Base-by-base conservation (phyloP, 352 stramenopile species). In the Globisporangium uncinulatum region DNA sequence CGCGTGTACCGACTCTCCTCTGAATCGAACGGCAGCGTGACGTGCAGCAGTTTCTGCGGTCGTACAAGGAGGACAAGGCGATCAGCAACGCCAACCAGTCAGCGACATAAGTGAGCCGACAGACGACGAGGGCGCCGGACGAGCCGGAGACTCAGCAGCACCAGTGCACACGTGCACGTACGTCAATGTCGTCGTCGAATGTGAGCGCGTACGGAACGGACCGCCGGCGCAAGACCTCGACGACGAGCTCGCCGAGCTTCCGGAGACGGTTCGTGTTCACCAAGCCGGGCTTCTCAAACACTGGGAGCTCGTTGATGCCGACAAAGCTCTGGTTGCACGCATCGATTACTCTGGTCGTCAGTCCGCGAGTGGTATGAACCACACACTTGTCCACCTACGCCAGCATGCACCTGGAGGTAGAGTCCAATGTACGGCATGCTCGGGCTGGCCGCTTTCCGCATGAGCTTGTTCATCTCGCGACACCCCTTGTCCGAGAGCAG, bases 371-470 rank as follows among this genome's bases (percentile, higher is more conserved):
- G 4, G 24, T 29, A 4, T 29, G 24, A 29, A 29, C 24, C 24
- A 4, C 24, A 29, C 24, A 29, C 24, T 29, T 29, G 24, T 29
- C 24, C 24, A 29, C 24, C 17, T 11, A 39, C 46, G 1, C 15
- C 44, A 19, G 4, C 13, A 3, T 24, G 3, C 57, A 91, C 84
- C 79, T 95, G 86, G 31, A 95, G 67, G 49, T 92, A 95, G 2
- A 95, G 63, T 19, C 86, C 86, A 21, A 94, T 85, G 62, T 94
- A 95, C 41, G 86, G 86, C 83, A 95, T 94, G 51, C 76, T 86
- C 44, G 83, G 86, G 17, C 81, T 91, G 7, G 67, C 52, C 7
- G 77, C 70, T 44, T 76, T 83, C 51, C 81, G 76, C 83, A 95
- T 95, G n/a, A 88, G 55, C 17, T 76, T 77, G 58, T 94, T 95